Evolutionary conservation across 148 eudicot species (phyloP).

Genomic region (Vaccinium vitisidaea): DNA sequence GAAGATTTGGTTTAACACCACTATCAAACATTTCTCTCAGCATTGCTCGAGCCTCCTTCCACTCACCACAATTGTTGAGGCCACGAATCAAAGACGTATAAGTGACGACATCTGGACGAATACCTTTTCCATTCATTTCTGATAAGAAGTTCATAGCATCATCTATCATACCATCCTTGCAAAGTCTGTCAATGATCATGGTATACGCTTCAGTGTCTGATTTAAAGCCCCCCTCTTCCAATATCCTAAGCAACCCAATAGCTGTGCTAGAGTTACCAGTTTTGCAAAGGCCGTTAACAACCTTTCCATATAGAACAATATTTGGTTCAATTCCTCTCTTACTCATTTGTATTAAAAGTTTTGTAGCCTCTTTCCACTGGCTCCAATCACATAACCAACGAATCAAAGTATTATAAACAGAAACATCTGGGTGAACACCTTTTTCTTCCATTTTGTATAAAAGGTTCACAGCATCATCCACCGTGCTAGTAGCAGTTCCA

Average conservation of each 20-base stretch:
- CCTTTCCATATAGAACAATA: slow-evolving; percentile 4
- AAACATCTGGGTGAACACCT: neutral
- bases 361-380: neutral
- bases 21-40: slow-evolving; percentile 6
- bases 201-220: neutral
- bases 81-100: slow-evolving; percentile 15
- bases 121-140: slow-evolving; percentile 10
- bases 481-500: neutral
- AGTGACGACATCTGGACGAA: slow-evolving; percentile 7
- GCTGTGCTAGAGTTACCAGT: slow-evolving; percentile 6
- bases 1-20: neutral
- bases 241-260: neutral
- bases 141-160: slow-evolving; percentile 3
- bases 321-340: neutral
- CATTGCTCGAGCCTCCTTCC: neutral
- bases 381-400: slow-evolving; percentile 2
- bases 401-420: slow-evolving; percentile 10
- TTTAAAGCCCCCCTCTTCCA: neutral
- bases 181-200: slow-evolving; percentile 10
- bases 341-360: neutral
- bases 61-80: neutral
- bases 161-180: slow-evolving; percentile 14
- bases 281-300: slow-evolving; percentile 22
- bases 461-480: slow-evolving; percentile 4
- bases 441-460: slow-evolving; percentile 7